Conservation (phyloP, 2,329 filamentous ascomycete genomes). For the Cladophialophora exuberans region DNA sequence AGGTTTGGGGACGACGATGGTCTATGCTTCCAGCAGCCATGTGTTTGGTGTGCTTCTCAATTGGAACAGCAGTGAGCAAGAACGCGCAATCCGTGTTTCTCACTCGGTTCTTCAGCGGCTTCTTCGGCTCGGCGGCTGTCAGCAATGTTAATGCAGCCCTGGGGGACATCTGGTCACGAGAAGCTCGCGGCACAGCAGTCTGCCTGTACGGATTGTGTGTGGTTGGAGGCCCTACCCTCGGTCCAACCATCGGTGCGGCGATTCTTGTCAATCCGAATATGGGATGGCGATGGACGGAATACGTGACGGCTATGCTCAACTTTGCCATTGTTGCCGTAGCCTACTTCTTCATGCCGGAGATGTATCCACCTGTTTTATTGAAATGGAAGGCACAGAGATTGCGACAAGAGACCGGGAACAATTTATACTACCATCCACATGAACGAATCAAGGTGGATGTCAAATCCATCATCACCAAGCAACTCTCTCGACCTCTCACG, state of each 20-base stretch:
- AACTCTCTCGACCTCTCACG: slow-evolving; percentile 45
- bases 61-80: slow-evolving; percentile 48
- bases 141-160: slow-evolving; percentile 49
- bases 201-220: slow-evolving; percentile 47
- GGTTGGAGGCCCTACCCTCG: slow-evolving; percentile 46
- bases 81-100: slow-evolving; percentile 43
- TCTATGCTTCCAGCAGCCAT: slow-evolving; percentile 50
- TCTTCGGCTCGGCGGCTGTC: slow-evolving; percentile 50
- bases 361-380: slow-evolving; percentile 45
- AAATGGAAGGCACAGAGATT: slow-evolving; percentile 43
- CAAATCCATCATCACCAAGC: slow-evolving; percentile 47
- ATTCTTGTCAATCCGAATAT: slow-evolving; percentile 40
- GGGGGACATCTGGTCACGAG: slow-evolving; percentile 48
- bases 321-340: slow-evolving; percentile 36
- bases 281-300: slow-evolving; percentile 53
- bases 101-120: slow-evolving; percentile 50
- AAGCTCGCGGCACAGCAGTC: slow-evolving; percentile 44
- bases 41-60: slow-evolving; percentile 49
- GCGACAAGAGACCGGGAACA: slow-evolving; percentile 44
- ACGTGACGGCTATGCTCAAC: slow-evolving; percentile 48
- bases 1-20: slow-evolving; percentile 51
- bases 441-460: slow-evolving; percentile 47
- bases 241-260: slow-evolving; percentile 47
- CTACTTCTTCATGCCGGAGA: slow-evolving; percentile 43
- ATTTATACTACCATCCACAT: slow-evolving; percentile 49